Percentiles rank a stretch among this genome's conserved stretches.
phyloP scores from a whole-genome alignment of 2,329 filamentous ascomycete species.

The Nigrograna mackinnonii region DNA sequence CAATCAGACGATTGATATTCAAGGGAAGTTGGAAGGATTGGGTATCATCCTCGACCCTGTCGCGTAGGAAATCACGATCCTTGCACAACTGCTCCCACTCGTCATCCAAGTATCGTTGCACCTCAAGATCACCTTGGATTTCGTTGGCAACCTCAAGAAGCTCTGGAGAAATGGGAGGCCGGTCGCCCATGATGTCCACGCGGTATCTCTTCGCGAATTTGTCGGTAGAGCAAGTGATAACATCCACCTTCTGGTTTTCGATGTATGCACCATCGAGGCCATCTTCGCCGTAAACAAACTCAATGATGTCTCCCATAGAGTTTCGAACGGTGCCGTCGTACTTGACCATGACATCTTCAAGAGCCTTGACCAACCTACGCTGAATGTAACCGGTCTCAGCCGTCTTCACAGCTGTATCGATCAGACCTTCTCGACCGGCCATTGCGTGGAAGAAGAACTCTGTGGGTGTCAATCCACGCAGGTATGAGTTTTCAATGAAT shows the following conservation, averaged over 20 bases:
- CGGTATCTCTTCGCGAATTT: slow-evolving; percentile 82
- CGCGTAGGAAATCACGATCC: slow-evolving; percentile 77
- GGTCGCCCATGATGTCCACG: slow-evolving; percentile 80
- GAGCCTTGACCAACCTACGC: slow-evolving; percentile 94
- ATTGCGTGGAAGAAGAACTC: slow-evolving; percentile 99
- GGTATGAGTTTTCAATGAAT: slow-evolving; percentile 98
- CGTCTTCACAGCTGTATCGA: slow-evolving; percentile 99
- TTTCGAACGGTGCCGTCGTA: slow-evolving; percentile 98
- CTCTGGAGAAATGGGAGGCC: slow-evolving; percentile 65
- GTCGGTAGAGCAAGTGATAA: slow-evolving; percentile 76
- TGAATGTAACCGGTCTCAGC: slow-evolving; percentile 99
- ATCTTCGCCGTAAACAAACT: slow-evolving; percentile 97
- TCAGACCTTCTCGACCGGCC: slow-evolving; percentile 99
- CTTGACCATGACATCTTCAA: slow-evolving; percentile 96
- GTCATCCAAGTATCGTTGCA: slow-evolving; percentile 83
- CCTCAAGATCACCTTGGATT: slow-evolving; percentile 82
- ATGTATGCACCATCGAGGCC: slow-evolving; percentile 92
- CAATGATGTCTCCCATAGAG: slow-evolving; percentile 92
- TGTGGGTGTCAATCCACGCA: slow-evolving; percentile 89
- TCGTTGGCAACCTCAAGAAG: slow-evolving; percentile 85
- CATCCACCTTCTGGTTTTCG: slow-evolving; percentile 88
- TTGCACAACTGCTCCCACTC: slow-evolving; percentile 79
- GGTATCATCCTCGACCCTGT: slow-evolving; percentile 73
- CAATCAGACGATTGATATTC: slow-evolving; percentile 88
- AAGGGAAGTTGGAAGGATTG: slow-evolving; percentile 89